Evolutionary conservation across 1,284 basidiomycete species (phyloP).

Genomic region (Mycena citricolor): DNA sequence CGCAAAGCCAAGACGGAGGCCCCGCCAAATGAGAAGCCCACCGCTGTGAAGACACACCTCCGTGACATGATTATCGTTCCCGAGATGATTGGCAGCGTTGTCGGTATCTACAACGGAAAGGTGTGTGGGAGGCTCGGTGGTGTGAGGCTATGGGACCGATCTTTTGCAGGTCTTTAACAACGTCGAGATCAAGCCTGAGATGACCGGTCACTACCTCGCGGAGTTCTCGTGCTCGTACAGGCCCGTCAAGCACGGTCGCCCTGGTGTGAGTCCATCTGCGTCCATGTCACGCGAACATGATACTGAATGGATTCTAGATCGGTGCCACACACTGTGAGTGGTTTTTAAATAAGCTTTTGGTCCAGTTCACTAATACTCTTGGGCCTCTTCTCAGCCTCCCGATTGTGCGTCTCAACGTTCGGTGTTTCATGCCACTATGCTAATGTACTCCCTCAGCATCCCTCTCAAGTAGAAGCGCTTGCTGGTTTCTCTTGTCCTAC

Average conservation of each 20-base stretch:
- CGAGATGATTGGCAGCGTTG: slow-evolving; percentile 98
- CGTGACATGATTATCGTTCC: slow-evolving; percentile 99
- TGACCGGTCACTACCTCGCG: slow-evolving; percentile 98
- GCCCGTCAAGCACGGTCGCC: slow-evolving; percentile 99
- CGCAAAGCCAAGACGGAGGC: slow-evolving; percentile 99
- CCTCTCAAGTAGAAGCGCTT: slow-evolving; percentile 65
- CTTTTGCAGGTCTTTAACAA: slow-evolving; percentile 83
- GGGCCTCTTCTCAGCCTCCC: slow-evolving; percentile 48
- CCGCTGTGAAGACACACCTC: slow-evolving; percentile 98
- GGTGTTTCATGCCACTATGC: slow-evolving; percentile 10
- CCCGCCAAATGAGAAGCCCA: slow-evolving; percentile 96
- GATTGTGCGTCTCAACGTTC: slow-evolving; percentile 53
- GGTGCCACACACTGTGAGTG: slow-evolving; percentile 87
- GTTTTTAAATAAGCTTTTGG: slow-evolving; percentile 18
- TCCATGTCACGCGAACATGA: slow-evolving; percentile 2
- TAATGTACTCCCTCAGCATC: slow-evolving; percentile 47
- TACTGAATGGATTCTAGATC: slow-evolving; percentile 66
- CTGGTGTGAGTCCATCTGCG: slow-evolving; percentile 64
- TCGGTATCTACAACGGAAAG: slow-evolving; percentile 98
- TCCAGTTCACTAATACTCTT: slow-evolving; percentile 17
- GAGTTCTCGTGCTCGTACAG: slow-evolving; percentile 96
- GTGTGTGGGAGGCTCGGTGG: slow-evolving; percentile 35
- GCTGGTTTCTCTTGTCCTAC: slow-evolving; percentile 15
- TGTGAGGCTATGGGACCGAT: not conserved
- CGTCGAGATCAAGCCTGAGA: slow-evolving; percentile 99